A percentile compares a stretch with the other conserved stretches of the same genome.
phyloP scores from a whole-genome alignment of 2,329 filamentous ascomycete species.

The Pyricularia pennisetigena region DNA sequence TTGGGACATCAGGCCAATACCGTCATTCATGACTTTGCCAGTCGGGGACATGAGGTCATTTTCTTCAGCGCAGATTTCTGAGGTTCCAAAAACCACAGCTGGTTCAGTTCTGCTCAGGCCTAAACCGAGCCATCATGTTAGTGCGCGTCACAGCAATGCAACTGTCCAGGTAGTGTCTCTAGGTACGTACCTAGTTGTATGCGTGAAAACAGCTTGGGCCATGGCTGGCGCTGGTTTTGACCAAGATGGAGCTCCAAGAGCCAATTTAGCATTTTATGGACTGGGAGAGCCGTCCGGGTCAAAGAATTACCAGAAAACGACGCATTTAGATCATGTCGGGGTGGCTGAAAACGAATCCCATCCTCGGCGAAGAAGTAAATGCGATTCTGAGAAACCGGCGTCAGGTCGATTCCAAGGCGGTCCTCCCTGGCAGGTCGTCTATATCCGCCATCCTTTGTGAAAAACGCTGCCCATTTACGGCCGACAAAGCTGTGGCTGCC shows the following conservation, averaged over 20 bases:
- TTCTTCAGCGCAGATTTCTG: slow-evolving; percentile 31
- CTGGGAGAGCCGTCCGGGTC: slow-evolving; percentile 22
- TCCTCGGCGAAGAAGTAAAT: slow-evolving; percentile 46
- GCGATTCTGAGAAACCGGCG: slow-evolving; percentile 26
- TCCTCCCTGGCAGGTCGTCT: slow-evolving; percentile 28
- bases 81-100: slow-evolving; percentile 31
- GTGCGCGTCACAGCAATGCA: slow-evolving; percentile 3
- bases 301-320: neutral
- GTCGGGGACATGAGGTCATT: slow-evolving; percentile 28
- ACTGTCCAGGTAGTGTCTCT: slow-evolving; percentile 2
- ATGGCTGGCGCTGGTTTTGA: slow-evolving; percentile 32
- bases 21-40: slow-evolving; percentile 51
- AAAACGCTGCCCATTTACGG: slow-evolving; percentile 39
- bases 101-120: slow-evolving; percentile 41
- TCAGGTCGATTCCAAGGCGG: slow-evolving; percentile 17
- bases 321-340: neutral
- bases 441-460: slow-evolving; percentile 22
- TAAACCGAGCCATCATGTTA: slow-evolving; percentile 12
- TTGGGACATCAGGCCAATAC: slow-evolving; percentile 56
- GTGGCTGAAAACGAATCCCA: slow-evolving; percentile 29
- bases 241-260: slow-evolving; percentile 30
- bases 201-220: slow-evolving; percentile 48
- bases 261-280: slow-evolving; percentile 38
- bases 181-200: slow-evolving; percentile 37
- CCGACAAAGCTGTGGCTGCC: slow-evolving; percentile 32